Evolutionary conservation across 768 basidiomycete species (phyloP).

Genomic region (Naganishia vaughanmartiniae): DNA sequence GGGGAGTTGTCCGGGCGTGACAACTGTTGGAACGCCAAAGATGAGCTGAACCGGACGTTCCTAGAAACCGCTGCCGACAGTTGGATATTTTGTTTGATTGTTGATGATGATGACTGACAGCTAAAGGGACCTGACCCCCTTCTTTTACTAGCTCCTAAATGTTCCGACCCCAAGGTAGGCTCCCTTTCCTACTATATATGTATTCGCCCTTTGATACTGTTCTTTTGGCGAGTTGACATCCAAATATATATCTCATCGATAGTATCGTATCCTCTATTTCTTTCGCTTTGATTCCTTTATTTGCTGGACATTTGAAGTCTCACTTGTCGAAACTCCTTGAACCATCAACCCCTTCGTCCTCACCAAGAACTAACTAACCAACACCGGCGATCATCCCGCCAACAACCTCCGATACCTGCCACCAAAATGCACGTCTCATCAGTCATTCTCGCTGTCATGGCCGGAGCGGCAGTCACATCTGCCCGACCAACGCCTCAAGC

Average conservation of each 20-base stretch:
- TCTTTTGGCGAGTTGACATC: too few relatives aligned
- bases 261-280: too few relatives aligned
- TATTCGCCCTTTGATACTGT: too few relatives aligned
- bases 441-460: background rate
- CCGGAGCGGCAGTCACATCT: background rate
- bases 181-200: too few relatives aligned
- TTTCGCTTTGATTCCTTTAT: too few relatives aligned
- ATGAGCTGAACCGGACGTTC: background rate
- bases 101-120: background rate
- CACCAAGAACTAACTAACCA: too few relatives aligned
- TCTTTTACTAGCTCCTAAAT: background rate
- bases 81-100: background rate
- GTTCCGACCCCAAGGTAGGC: background rate
- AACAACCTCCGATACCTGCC: background rate
- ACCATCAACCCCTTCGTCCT: too few relatives aligned
- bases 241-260: too few relatives aligned
- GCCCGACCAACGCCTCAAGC: constrained; percentile 1
- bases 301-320: too few relatives aligned
- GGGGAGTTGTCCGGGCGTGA: background rate
- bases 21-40: background rate
- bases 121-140: background rate
- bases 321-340: too few relatives aligned
- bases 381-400: background rate
- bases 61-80: background rate
- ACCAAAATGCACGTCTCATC: background rate